These are phyloP conservation scores for Amorphotheca resinae DNA, from an alignment of 495 filamentous ascomycete genomes.

Conservation along the genomic window DNA sequence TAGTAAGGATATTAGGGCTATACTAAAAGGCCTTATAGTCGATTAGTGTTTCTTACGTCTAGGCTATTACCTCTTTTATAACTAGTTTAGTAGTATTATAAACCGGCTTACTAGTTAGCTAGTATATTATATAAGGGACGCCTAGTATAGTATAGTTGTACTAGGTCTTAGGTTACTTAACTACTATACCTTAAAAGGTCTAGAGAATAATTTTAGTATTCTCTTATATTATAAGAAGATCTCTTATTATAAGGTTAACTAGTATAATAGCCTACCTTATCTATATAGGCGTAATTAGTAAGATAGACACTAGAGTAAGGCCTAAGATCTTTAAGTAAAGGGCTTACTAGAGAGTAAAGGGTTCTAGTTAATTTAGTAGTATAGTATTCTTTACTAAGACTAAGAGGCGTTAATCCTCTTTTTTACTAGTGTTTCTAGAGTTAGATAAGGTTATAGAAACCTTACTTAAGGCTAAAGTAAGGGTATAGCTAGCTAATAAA, in stretches of 20 bases:
- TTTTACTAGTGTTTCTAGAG: neutral
- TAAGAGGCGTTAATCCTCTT: neutral
- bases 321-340: neutral
- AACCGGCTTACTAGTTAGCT: neutral
- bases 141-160: neutral
- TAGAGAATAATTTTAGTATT: neutral
- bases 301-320: neutral
- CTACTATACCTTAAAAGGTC: neutral
- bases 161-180: neutral
- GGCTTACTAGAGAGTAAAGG: neutral
- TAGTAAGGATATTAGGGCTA: neutral
- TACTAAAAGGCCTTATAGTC: neutral
- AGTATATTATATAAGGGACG: neutral
- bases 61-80: neutral
- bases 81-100: neutral
- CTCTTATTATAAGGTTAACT: neutral
- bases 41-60: neutral
- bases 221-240: neutral
- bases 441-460: neutral
- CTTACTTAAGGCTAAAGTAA: neutral
- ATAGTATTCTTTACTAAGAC: neutral
- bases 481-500: neutral
- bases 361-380: neutral
- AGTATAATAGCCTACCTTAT: neutral
- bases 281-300: neutral